Evolutionary conservation across 371 early-diverging fungal genomes (phyloP).

Genomic region (Lichtheimia corymbifera): DNA sequence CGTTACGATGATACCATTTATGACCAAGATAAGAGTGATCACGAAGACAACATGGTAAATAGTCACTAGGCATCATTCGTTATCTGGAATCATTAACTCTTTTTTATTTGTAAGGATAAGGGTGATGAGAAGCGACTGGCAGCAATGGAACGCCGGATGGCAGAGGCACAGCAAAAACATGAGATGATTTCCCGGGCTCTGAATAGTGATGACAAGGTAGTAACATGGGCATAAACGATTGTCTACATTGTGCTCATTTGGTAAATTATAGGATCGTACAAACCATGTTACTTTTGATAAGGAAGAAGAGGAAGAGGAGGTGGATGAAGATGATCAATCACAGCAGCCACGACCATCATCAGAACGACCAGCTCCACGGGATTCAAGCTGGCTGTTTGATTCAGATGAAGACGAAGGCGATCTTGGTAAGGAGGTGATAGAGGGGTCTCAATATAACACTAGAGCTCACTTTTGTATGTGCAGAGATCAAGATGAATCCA

Average conservation of each 20-base stretch:
- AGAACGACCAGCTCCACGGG: slow-evolving; percentile 25
- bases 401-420: slow-evolving; percentile 42
- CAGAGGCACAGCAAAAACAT: slow-evolving; percentile 26
- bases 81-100: no score
- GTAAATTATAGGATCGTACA: slow-evolving; percentile 7
- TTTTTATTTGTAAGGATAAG: slow-evolving; percentile 1
- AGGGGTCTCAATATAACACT: neutral
- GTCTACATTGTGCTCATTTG: neutral
- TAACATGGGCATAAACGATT: neutral
- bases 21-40: no score
- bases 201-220: slow-evolving; percentile 7
- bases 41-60: no score
- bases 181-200: slow-evolving; percentile 24
- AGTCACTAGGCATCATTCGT: no score
- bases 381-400: slow-evolving; percentile 59
- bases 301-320: slow-evolving; percentile 30
- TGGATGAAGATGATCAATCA: slow-evolving; percentile 23
- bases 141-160: slow-evolving; percentile 32
- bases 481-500: slow-evolving; percentile 55
- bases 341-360: slow-evolving; percentile 3
- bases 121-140: slow-evolving; percentile 33
- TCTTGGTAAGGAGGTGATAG: neutral
- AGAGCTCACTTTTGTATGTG: neutral
- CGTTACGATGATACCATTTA: neutral
- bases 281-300: slow-evolving; percentile 32